A percentile compares a stretch with the other conserved stretches of the same genome.
Evolutionary conservation across 306 rosid species (phyloP).

Genomic region (Vigna radiata): DNA sequence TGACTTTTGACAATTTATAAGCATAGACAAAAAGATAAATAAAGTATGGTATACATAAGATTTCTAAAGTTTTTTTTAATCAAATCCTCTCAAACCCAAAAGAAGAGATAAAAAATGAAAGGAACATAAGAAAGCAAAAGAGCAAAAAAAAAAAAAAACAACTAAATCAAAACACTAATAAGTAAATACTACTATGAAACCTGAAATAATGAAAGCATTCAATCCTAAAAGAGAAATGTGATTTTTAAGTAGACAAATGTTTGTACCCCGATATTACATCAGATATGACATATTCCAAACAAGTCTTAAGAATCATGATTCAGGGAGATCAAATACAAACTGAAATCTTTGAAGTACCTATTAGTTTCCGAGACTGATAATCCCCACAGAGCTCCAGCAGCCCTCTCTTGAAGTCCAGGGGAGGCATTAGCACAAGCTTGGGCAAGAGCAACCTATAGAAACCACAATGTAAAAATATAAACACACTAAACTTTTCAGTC

Average conservation of each 20-base stretch:
- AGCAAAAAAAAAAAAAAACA: neutral
- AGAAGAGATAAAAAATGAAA: conserved; percentile 14
- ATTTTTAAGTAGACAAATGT: conserved; percentile 8
- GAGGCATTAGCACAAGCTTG: conserved; percentile 98
- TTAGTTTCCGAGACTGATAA: conserved; percentile 98
- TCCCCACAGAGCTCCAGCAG: conserved; percentile 99
- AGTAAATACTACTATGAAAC: neutral
- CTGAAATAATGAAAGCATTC: conserved; percentile 13
- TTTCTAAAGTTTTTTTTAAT: no score
- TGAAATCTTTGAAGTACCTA: conserved; percentile 63
- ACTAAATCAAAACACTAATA: conserved; percentile 2
- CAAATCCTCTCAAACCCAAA: neutral
- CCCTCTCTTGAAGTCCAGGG: conserved; percentile 99
- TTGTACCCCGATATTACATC: conserved; percentile 16
- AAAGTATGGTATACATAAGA: no score
- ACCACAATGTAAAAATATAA: conserved; percentile 44
- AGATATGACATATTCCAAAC: conserved; percentile 15
- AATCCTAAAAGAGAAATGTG: conserved; percentile 1
- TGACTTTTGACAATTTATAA: no score
- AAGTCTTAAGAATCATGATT: conserved; percentile 16
- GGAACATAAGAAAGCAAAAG: conserved; percentile 1
- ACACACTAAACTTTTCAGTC: conserved; percentile 34
- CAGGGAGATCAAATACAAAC: conserved; percentile 30
- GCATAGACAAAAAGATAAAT: no score
- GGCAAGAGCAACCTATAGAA: conserved; percentile 92